Percentiles rank a stretch among this genome's conserved stretches.
These are phyloP conservation scores for Zasmidium citrigriseum DNA, from an alignment of 2,329 filamentous ascomycete genomes.

Conservation along the genomic window DNA sequence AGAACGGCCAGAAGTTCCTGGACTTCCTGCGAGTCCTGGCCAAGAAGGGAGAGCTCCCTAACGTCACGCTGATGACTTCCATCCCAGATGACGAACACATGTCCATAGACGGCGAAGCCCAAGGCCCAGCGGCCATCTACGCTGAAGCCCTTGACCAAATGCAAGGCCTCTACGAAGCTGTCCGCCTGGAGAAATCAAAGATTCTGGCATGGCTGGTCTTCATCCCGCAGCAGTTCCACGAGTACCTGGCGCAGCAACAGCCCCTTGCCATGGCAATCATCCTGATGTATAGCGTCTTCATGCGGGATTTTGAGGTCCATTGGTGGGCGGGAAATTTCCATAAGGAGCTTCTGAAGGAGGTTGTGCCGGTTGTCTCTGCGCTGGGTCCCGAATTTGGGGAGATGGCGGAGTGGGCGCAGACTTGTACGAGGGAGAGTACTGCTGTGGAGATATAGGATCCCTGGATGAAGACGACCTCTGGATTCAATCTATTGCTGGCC, in stretches of 20 bases:
- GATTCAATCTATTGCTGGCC: too few species aligned
- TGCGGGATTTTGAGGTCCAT: constrained; percentile 12
- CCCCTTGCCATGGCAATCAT: constrained; percentile 18
- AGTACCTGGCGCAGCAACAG: constrained; percentile 10
- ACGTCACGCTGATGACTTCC: background rate
- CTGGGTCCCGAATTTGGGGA: constrained; percentile 18
- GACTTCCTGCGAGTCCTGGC: constrained; percentile 15
- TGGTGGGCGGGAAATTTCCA: constrained; percentile 21
- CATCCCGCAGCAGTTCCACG: constrained; percentile 17
- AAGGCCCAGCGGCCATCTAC: constrained; percentile 11
- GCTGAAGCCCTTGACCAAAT: constrained; percentile 16
- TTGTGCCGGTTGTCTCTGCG: constrained; percentile 14
- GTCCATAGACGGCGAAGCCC: background rate
- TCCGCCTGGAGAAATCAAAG: constrained; percentile 12
- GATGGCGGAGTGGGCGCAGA: constrained; percentile 17
- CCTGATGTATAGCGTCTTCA: constrained; percentile 16
- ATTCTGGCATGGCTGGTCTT: constrained; percentile 20
- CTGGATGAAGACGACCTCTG: too few species aligned
- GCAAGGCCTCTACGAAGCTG: constrained; percentile 11
- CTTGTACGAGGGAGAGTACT: background rate
- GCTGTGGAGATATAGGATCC: background rate
- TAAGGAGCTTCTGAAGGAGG: constrained; percentile 17
- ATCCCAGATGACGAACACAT: background rate
- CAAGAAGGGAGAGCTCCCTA: background rate
- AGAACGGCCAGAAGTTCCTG: constrained; percentile 12